Conservation (phyloP, 352 stramenopile genomes). For the Paralagenidium karlingii region DNA sequence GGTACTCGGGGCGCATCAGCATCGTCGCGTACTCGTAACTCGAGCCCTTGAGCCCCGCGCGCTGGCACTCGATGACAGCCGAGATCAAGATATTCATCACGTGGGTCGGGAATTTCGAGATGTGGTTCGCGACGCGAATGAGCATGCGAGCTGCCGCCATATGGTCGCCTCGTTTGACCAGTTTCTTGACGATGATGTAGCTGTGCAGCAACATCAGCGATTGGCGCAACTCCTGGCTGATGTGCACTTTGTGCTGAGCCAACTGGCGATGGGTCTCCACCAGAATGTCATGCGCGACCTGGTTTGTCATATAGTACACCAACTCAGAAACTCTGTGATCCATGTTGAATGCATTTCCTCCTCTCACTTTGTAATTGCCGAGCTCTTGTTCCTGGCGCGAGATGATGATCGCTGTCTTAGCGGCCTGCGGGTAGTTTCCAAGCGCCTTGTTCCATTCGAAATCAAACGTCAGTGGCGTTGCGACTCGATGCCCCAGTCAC, state of each 20-base stretch:
- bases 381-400: conserved; percentile 87
- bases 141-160: conserved; percentile 79
- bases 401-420: conserved; percentile 92
- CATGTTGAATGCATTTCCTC: neutral
- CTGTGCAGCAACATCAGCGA: conserved; percentile 87
- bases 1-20: conserved; percentile 86
- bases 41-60: conserved; percentile 76
- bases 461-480: neutral
- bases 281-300: conserved; percentile 83
- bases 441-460: too few species aligned
- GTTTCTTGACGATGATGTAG: conserved; percentile 90
- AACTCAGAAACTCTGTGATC: neutral
- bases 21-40: conserved; percentile 89
- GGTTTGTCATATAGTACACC: neutral
- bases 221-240: conserved; percentile 77
- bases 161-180: conserved; percentile 83
- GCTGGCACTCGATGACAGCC: conserved; percentile 90
- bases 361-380: conserved; percentile 84
- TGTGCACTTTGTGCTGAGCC: conserved; percentile 71
- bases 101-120: conserved; percentile 89
- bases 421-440: conserved; percentile 88
- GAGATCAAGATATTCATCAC: conserved; percentile 87
- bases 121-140: conserved; percentile 79
- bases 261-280: conserved; percentile 85
- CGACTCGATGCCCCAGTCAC: neutral